Percentiles rank a stretch among this genome's conserved stretches.
phyloP scores from a whole-genome alignment of 1,139 yeast genomes.

The Candida pseudoviswanathii region DNA sequence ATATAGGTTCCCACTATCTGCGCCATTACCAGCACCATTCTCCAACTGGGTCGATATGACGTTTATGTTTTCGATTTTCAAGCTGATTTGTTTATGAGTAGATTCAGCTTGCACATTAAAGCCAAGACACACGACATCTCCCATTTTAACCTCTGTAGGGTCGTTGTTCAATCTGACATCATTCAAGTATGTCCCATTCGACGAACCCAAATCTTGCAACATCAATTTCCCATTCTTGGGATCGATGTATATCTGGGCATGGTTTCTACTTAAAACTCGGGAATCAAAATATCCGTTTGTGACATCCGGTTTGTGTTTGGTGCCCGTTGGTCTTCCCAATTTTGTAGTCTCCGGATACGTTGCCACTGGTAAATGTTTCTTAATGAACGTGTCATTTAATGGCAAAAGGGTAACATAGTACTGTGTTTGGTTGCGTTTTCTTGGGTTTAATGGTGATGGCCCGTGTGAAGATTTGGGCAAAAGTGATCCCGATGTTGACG shows the following conservation, averaged over 20 bases:
- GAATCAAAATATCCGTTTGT: conserved; percentile 95
- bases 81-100: conserved; percentile 84
- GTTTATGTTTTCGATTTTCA: conserved; percentile 72
- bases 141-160: conserved; percentile 64
- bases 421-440: conserved; percentile 37
- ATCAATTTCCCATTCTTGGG: conserved; percentile 66
- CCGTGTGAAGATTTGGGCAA: conserved; percentile 7
- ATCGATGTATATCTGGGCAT: conserved; percentile 86
- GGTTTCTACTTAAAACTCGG: conserved; percentile 88
- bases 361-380: conserved; percentile 80
- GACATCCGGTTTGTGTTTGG: conserved; percentile 70
- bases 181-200: conserved; percentile 93
- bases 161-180: conserved; percentile 68
- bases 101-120: conserved; percentile 85
- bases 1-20: conserved; percentile 3
- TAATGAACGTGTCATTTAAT: conserved; percentile 78
- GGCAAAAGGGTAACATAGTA: conserved; percentile 70
- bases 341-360: conserved; percentile 80
- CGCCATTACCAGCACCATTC: conserved; percentile 20
- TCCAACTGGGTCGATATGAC: conserved; percentile 43
- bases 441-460: conserved; percentile 20
- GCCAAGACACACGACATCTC: conserved; percentile 85
- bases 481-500: conserved; percentile 13
- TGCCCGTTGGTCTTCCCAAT: conserved; percentile 83
- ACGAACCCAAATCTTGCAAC: conserved; percentile 83